phyloP scores from a whole-genome alignment of 331 rosid species.

The Acacia pycnantha region DNA sequence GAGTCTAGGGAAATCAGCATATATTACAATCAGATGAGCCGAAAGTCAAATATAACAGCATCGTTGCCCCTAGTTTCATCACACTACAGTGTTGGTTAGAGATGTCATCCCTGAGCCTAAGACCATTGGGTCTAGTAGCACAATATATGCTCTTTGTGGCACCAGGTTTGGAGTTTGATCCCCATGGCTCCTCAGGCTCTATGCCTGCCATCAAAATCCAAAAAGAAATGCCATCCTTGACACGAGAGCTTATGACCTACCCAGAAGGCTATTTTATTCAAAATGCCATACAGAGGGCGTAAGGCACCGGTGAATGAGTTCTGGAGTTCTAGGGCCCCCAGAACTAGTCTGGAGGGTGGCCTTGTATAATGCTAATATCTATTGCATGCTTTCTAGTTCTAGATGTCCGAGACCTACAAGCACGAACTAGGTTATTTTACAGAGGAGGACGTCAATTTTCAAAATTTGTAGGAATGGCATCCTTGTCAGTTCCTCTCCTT shows the following conservation, averaged over 20 bases:
- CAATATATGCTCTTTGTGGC: too few species aligned
- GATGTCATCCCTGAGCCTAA: background rate
- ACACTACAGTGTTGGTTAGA: background rate
- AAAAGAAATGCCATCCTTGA: background rate
- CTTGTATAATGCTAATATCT: background rate
- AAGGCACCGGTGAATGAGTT: background rate
- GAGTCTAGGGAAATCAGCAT: background rate
- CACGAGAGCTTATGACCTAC: background rate
- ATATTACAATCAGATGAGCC: background rate
- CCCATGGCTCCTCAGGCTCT: too few species aligned
- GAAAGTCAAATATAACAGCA: background rate
- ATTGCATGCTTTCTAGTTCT: background rate
- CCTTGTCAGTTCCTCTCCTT: constrained; percentile 3
- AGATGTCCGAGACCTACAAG: background rate
- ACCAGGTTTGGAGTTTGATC: too few species aligned
- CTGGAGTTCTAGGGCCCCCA: background rate
- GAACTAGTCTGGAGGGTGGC: background rate
- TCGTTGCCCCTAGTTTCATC: background rate
- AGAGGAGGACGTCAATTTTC: background rate
- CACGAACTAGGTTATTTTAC: constrained; percentile 9
- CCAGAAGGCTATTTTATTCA: background rate
- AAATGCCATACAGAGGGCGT: background rate
- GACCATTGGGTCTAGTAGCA: too few species aligned
- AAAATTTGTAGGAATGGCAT: constrained; percentile 19
- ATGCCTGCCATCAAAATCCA: too few species aligned